Evolutionary conservation across 164 flowering plant species (phyloP).

Genomic region (Annona cherimola): DNA sequence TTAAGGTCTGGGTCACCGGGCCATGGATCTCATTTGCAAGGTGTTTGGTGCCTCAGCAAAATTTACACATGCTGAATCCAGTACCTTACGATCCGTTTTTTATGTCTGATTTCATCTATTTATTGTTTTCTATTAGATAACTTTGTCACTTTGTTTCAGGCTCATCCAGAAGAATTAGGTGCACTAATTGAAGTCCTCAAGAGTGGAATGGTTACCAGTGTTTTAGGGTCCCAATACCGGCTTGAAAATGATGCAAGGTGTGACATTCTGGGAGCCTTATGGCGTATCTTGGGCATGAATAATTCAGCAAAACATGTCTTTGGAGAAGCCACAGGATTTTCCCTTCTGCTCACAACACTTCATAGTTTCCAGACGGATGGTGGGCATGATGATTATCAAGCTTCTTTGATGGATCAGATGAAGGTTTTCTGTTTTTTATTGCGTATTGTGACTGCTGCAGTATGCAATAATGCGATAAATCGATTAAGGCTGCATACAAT

Average conservation of each 20-base stretch:
- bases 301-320: constrained; percentile 80
- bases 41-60: neutral
- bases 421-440: constrained; percentile 70
- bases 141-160: constrained; percentile 41
- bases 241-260: constrained; percentile 85
- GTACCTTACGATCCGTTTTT: neutral
- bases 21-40: neutral
- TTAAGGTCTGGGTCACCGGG: neutral
- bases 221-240: constrained; percentile 77
- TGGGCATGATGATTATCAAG: constrained; percentile 34
- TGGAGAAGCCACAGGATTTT: constrained; percentile 98
- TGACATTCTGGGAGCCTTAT: constrained; percentile 81
- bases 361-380: constrained; percentile 77
- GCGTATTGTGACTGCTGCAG: constrained; percentile 88
- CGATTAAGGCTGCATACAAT: constrained; percentile 63
- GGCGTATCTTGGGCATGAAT: constrained; percentile 90
- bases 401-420: constrained; percentile 35
- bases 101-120: neutral
- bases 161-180: constrained; percentile 90
- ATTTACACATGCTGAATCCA: neutral
- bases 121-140: constrained; percentile 6
- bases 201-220: constrained; percentile 94
- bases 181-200: constrained; percentile 78
- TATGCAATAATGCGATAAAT: constrained; percentile 68
- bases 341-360: constrained; percentile 79